Evolutionary conservation across 2,329 filamentous ascomycete species (phyloP), one percentile per base, ranked within the genome.

Genomic region (Teratosphaeria viscida): DNA sequence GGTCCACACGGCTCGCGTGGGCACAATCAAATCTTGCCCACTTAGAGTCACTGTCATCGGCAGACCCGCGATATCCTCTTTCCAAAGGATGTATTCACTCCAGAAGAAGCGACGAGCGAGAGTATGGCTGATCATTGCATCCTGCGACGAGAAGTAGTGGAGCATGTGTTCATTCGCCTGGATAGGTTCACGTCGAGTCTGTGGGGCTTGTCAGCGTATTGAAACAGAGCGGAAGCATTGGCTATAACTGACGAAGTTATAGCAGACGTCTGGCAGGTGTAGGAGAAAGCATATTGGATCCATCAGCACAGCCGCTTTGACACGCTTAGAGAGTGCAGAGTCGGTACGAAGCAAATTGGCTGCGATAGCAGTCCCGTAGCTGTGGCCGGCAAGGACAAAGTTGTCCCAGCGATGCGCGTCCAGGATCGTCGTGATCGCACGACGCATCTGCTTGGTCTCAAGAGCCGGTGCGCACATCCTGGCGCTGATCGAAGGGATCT

Each of bases 71-170:
- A 87, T 67, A 62, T 88, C 84, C 55, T 87, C 83, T 65, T 82
- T 84, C 85, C 86, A 89, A 12, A 87, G 72, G 52, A 86, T 83
- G 63, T 85, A 87, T 63, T 88, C 79, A 26, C 78, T 78, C 86
- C 86, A 89, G 71, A 87, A 87, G 72, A 88, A 88, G 66, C 83
- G 79, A 2, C 85, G 76, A 0, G 79, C 80, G 2, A 89, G 73
- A 14, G 81, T 82, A 57, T 85, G 79, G 10, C 85, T 80, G 2
- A 86, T 82, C 1, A 83, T 83, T 39, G 83, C 81, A 64, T 89
- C 86, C 56, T 78, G 84, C 56, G 80, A 82, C 10, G 82, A 85
- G 69, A 87, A 87, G 66, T 86, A 89, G 76, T 82, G 85, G 19
- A 89, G 74, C 70, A 85, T 81, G 74, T 81, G 83, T 71, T 89